A percentile compares a stretch with the other conserved stretches of the same genome.
Conservation (phyloP, 2,329 filamentous ascomycete species). For the Ceratocystis harringtonii region DNA sequence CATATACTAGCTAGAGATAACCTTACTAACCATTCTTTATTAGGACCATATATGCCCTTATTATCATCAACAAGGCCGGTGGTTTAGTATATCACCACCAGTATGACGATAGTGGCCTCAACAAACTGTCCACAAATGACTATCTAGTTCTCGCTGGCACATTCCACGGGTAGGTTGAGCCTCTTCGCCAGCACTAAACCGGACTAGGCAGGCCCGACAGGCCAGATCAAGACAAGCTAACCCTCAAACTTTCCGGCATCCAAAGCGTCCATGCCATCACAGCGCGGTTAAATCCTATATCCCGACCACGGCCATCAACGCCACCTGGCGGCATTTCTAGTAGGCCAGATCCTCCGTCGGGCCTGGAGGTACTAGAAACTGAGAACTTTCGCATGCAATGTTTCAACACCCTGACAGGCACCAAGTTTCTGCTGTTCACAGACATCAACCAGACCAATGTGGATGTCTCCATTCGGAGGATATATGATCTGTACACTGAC, state of each 20-base stretch:
- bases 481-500: constrained; percentile 92
- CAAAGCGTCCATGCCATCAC: constrained; percentile 54
- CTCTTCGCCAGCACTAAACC: background rate
- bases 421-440: constrained; percentile 91
- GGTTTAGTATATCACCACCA: constrained; percentile 92
- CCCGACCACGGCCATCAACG: constrained; percentile 21
- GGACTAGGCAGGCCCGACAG: background rate
- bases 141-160: constrained; percentile 93
- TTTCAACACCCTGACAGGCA: constrained; percentile 86
- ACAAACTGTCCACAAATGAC: constrained; percentile 86
- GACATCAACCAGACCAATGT: constrained; percentile 77
- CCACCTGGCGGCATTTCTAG: constrained; percentile 24
- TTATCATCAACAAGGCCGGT: constrained; percentile 97
- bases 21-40: background rate
- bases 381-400: constrained; percentile 92
- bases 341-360: constrained; percentile 52
- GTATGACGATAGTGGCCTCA: constrained; percentile 71
- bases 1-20: background rate
- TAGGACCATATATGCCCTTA: constrained; percentile 88
- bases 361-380: constrained; percentile 83
- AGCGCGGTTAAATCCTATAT: constrained; percentile 43
- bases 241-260: background rate
- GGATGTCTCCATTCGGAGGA: constrained; percentile 64
- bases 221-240: constrained; percentile 12
- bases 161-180: constrained; percentile 63